phyloP scores from a whole-genome alignment of 768 basidiomycete species.

The Aureoboletus auriporus region DNA sequence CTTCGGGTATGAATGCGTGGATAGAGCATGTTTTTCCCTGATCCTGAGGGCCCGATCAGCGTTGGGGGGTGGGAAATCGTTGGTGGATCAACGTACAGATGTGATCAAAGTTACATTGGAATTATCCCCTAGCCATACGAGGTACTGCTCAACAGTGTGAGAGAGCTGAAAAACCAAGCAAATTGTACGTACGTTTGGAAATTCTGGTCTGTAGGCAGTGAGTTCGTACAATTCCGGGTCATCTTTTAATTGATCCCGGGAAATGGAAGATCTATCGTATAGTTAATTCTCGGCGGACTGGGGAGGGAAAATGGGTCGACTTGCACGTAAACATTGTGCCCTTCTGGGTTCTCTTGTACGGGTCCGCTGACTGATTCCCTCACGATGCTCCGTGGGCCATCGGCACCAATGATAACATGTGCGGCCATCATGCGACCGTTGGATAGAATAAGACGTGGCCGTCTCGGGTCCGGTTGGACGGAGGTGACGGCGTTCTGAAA shows the following conservation, averaged over 20 bases:
- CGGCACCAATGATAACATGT: constrained; percentile 61
- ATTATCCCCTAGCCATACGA: constrained; percentile 24
- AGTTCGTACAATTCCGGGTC: constrained; percentile 40
- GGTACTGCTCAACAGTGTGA: constrained; percentile 15
- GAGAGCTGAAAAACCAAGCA: too few relatives aligned
- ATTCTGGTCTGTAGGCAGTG: constrained; percentile 19
- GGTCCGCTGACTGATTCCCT: constrained; percentile 33
- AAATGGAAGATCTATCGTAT: constrained; percentile 36
- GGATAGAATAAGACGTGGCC: constrained; percentile 32
- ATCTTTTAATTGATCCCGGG: constrained; percentile 38
- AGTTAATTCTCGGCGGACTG: constrained; percentile 1
- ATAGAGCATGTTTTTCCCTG: constrained; percentile 37
- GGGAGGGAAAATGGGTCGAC: constrained; percentile 14
- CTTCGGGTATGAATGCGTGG: constrained; percentile 39
- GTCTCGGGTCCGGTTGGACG: constrained; percentile 29
- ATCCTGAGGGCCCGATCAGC: constrained; percentile 14
- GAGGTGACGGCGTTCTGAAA: constrained; percentile 38
- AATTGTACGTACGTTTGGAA: constrained; percentile 20
- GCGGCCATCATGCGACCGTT: constrained; percentile 44
- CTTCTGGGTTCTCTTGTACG: constrained; percentile 23
- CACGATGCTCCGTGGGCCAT: constrained; percentile 50
- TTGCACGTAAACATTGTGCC: constrained; percentile 45
- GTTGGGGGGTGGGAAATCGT: background rate
- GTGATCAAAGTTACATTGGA: constrained; percentile 21
- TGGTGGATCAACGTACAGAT: constrained; percentile 17